phyloP scores from a whole-genome alignment of 495 filamentous ascomycete species.

The Hypoxylon intermedium region DNA sequence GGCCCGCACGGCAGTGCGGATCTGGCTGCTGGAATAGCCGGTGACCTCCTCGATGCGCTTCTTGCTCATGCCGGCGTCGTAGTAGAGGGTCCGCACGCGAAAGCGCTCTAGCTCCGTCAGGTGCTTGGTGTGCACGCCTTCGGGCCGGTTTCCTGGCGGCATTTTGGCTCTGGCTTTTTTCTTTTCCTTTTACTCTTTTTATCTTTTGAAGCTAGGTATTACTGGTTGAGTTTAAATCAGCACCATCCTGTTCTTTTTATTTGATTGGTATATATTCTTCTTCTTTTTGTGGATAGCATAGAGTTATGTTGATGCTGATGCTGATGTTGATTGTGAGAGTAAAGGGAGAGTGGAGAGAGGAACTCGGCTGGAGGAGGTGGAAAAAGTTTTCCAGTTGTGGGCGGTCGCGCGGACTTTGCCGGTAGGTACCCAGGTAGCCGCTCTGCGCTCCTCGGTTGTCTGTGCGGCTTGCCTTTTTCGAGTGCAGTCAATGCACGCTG shows the following conservation, averaged over 20 bases:
- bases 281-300: neutral
- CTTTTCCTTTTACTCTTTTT: neutral
- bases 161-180: neutral
- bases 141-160: slow-evolving; percentile 25
- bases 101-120: slow-evolving; percentile 40
- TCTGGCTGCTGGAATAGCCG: slow-evolving; percentile 39
- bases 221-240: too few species aligned
- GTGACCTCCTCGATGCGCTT: slow-evolving; percentile 39
- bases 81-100: slow-evolving; percentile 40
- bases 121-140: slow-evolving; percentile 38
- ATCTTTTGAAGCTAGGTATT: too few species aligned
- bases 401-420: neutral
- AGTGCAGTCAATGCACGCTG: neutral
- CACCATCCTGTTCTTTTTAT: neutral
- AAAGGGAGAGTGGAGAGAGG: neutral
- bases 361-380: too few species aligned
- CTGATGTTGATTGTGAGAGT: neutral
- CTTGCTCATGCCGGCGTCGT: slow-evolving; percentile 35
- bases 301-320: neutral
- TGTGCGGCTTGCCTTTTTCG: neutral
- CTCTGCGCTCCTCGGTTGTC: neutral
- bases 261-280: neutral
- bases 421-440: neutral
- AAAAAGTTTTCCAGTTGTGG: slow-evolving; percentile 8
- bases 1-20: slow-evolving; percentile 39